Base-by-base conservation (phyloP, 2,329 filamentous ascomycete genomes). In the Dendryphion nanum region DNA sequence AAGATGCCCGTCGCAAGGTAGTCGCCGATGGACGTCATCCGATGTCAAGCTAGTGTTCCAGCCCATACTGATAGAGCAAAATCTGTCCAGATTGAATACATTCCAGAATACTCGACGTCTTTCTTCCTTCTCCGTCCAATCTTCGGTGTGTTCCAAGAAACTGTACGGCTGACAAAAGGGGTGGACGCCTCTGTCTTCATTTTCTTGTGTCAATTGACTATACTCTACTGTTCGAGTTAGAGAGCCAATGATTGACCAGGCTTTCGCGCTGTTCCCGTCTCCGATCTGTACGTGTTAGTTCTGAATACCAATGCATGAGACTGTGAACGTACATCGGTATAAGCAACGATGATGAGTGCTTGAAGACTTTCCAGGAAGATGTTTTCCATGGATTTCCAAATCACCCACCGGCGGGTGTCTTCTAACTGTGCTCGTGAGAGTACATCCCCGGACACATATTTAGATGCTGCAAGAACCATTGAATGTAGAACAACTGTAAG, bases 81-180 rank as follows among this genome's bases (percentile, higher is more conserved):
- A 66, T 5, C 63, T 46, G 37, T 68, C 64, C 51, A 66, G 60
- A 3, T 66, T 33, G 29, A 68, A 67, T 0, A 66, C 54, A 4
- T 57, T 61, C 64, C 64, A 68, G 40, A 68, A 68, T 0, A 66
- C 53, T 7, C 64, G 50, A n/a, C 64, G 41, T 6, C 61, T 50
- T 34, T 68, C 64, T 40, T 68, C 64, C 3, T 40, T 39, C 38
- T 67, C 58, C 13, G 46, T 43, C 64, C 63, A 67, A 66, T 66
- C 6, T 63, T 47, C 19, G 53, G 59, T 10, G 69, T n/a, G 10
- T 30, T 68, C 2, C 69, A 48, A 8, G 41, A 51, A 34, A 60
- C 53, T 1, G 51, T 50, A 2, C 34, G 36, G 18, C 20, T 30
- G 19, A 3, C 6, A 20, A 13, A 17, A 14, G 8, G n/a, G 29